A percentile compares a stretch with the other conserved stretches of the same genome.
phyloP scores from a whole-genome alignment of 306 rosid species.

The Chamaecrista fasciculata region DNA sequence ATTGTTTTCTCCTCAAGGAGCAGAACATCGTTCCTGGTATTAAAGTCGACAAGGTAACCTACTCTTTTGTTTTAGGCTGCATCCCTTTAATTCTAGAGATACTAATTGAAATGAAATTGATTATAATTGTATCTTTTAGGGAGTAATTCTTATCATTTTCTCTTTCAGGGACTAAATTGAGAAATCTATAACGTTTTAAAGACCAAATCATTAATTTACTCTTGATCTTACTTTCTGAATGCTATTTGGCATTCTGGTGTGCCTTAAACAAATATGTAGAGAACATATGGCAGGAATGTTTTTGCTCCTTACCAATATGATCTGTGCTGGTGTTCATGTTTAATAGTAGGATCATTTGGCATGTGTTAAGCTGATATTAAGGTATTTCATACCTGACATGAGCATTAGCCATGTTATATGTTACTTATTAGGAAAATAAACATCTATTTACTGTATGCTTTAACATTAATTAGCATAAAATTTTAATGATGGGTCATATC shows the following conservation, averaged over 20 bases:
- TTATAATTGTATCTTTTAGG: too few relatives aligned
- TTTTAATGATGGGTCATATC: neutral
- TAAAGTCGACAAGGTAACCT: conserved; percentile 79
- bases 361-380: neutral
- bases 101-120: too few relatives aligned
- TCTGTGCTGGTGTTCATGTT: neutral
- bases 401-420: neutral
- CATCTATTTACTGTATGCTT: neutral
- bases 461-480: neutral
- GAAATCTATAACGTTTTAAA: too few relatives aligned
- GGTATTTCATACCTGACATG: neutral
- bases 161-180: too few relatives aligned
- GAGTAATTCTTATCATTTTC: too few relatives aligned
- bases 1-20: conserved; percentile 60
- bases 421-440: neutral
- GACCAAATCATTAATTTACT: too few relatives aligned
- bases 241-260: neutral
- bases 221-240: too few relatives aligned
- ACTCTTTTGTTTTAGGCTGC: neutral
- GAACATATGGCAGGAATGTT: neutral
- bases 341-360: neutral
- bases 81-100: too few relatives aligned
- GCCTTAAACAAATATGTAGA: neutral
- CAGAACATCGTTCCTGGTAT: conserved; percentile 84
- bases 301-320: neutral